Evolutionary conservation across 331 rosid species (phyloP).

Genomic region (Cucumis variabilis): DNA sequence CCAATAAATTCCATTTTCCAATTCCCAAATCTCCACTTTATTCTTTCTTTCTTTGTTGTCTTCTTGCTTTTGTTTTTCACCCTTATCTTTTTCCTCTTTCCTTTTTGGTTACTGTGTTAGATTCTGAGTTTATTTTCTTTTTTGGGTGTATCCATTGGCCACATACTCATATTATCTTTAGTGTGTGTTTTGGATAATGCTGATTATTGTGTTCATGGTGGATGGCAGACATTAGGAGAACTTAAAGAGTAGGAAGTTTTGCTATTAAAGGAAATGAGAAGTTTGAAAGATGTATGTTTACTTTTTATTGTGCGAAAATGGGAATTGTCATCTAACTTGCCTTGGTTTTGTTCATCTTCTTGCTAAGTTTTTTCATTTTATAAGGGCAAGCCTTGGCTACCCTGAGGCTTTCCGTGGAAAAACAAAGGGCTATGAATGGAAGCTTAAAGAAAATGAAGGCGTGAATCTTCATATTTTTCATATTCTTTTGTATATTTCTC

Average conservation of each 20-base stretch:
- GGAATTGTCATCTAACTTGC: background rate
- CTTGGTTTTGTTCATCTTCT: background rate
- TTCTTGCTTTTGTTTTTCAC: conserved; percentile 1
- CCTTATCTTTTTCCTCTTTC: background rate
- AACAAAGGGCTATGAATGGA: conserved; percentile 63
- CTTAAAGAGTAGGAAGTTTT: conserved; percentile 82
- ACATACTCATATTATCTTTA: background rate
- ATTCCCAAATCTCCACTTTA: background rate
- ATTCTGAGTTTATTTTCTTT: conserved; percentile 18
- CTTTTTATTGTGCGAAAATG: background rate
- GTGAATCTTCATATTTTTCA: conserved; percentile 25
- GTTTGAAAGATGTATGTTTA: conserved; percentile 66
- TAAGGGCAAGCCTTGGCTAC: conserved; percentile 66
- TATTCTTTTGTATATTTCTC: background rate
- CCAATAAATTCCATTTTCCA: background rate
- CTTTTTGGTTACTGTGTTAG: conserved; percentile 3
- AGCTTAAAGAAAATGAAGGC: conserved; percentile 83
- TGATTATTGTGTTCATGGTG: conserved; percentile 29
- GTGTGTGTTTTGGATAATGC: conserved; percentile 17
- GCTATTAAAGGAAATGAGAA: conserved; percentile 68
- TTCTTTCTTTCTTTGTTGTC: conserved; percentile 1
- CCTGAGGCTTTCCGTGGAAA: conserved; percentile 56
- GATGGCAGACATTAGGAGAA: conserved; percentile 76
- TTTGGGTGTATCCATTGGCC: conserved; percentile 24
- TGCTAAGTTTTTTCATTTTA: conserved; percentile 30